Evolutionary conservation across 371 early-diverging fungal genomes (phyloP).

Genomic region (Syncephalis fuscata): DNA sequence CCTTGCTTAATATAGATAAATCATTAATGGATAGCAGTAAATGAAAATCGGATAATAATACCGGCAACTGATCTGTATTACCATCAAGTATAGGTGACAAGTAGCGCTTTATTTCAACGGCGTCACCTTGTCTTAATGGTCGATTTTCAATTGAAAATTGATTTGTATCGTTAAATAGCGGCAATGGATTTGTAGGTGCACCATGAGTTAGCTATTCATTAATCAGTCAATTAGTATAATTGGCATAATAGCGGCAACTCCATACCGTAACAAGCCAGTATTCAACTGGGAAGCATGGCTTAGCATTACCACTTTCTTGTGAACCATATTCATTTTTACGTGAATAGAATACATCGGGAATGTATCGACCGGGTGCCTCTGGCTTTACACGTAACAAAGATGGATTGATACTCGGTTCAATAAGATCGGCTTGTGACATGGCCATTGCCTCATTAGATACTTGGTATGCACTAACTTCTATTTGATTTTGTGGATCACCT

Average conservation of each 20-base stretch:
- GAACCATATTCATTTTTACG: constrained; percentile 87
- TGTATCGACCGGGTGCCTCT: constrained; percentile 58
- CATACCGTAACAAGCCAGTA: constrained; percentile 87
- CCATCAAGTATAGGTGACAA: constrained; percentile 2
- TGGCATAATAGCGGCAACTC: neutral
- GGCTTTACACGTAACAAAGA: constrained; percentile 74
- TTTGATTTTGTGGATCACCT: constrained; percentile 23
- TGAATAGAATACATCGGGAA: constrained; percentile 93
- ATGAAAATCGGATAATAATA: constrained; percentile 64
- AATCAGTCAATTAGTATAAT: neutral
- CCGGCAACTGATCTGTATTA: constrained; percentile 13
- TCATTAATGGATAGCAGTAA: constrained; percentile 47
- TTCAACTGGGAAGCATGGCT: constrained; percentile 92
- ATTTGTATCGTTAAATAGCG: constrained; percentile 41
- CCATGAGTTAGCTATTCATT: constrained; percentile 71
- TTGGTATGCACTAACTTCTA: constrained; percentile 83
- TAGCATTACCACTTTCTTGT: constrained; percentile 65
- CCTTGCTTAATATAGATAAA: constrained; percentile 21
- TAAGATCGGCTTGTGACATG: constrained; percentile 80
- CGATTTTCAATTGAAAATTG: constrained; percentile 69
- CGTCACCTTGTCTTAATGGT: constrained; percentile 2
- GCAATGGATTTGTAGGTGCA: constrained; percentile 68
- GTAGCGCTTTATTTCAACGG: neutral
- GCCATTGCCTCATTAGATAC: constrained; percentile 85
- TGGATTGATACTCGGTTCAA: constrained; percentile 83